A percentile compares a stretch with the other conserved stretches of the same genome.
Evolutionary conservation across 768 basidiomycete species (phyloP).

Genomic region (Artomyces pyxidatus): DNA sequence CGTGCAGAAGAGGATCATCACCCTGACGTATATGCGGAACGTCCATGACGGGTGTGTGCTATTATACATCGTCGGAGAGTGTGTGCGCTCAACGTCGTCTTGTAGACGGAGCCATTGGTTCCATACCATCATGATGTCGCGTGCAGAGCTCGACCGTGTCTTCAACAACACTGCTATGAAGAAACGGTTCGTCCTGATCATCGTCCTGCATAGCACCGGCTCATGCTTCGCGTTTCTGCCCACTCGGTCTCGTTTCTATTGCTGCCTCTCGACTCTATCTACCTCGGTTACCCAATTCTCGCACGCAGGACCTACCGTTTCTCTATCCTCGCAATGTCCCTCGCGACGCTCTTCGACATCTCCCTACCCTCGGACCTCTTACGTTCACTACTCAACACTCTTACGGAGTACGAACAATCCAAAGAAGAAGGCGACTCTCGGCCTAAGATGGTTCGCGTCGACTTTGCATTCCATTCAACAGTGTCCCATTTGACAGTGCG

Average conservation of each 20-base stretch:
- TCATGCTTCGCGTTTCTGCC: too few relatives aligned
- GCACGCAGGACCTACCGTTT: constrained; percentile 66
- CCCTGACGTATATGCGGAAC: constrained; percentile 76
- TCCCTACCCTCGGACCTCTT: constrained; percentile 74
- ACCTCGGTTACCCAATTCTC: background rate
- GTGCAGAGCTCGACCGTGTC: constrained; percentile 60
- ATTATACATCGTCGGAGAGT: background rate
- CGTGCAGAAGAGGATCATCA: constrained; percentile 77
- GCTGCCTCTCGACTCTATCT: too few relatives aligned
- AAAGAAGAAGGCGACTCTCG: constrained; percentile 70
- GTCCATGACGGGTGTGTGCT: constrained; percentile 75
- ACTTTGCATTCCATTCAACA: too few relatives aligned
- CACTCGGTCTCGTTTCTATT: too few relatives aligned
- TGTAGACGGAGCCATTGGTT: constrained; percentile 78
- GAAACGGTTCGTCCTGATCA: constrained; percentile 49
- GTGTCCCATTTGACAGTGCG: constrained; percentile 8
- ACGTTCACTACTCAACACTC: constrained; percentile 59
- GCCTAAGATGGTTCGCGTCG: constrained; percentile 67
- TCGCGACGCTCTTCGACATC: constrained; percentile 76
- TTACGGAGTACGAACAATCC: constrained; percentile 71
- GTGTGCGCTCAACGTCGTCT: background rate
- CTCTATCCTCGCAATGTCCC: constrained; percentile 79
- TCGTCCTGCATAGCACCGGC: background rate
- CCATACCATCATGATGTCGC: constrained; percentile 76
- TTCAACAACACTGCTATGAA: constrained; percentile 73